Evolutionary conservation across 805 yeast species (phyloP).

Genomic region (Candida ascalaphidarum): DNA sequence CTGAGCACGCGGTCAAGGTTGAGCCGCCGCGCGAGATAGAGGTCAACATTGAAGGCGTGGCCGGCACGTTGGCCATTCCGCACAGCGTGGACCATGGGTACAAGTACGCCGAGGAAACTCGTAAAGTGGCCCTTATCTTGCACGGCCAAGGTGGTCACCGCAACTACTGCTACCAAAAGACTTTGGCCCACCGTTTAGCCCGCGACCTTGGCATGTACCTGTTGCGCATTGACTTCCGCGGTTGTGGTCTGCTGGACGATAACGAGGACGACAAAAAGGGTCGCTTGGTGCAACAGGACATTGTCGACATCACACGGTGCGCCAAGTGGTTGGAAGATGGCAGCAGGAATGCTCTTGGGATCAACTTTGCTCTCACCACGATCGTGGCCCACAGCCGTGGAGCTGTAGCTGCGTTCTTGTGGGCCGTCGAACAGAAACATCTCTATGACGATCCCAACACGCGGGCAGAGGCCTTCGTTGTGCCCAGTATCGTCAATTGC

Average conservation of each 20-base stretch:
- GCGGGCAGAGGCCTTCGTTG: conserved; percentile 31
- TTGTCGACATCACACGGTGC: conserved; percentile 50
- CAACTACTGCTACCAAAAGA: conserved; percentile 64
- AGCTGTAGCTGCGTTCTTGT: conserved; percentile 61
- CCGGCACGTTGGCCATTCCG: conserved; percentile 32
- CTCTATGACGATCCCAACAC: conserved; percentile 17
- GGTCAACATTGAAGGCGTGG: conserved; percentile 26
- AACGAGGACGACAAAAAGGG: conserved; percentile 33
- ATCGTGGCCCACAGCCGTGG: conserved; percentile 81
- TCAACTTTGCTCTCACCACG: conserved; percentile 40
- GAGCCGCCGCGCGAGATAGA: conserved; percentile 24
- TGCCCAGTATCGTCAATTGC: conserved; percentile 64
- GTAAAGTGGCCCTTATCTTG: conserved; percentile 49
- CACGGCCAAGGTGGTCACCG: conserved; percentile 88
- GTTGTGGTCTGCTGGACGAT: conserved; percentile 71
- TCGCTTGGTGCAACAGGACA: conserved; percentile 54
- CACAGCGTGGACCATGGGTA: conserved; percentile 17
- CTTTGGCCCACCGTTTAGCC: conserved; percentile 54
- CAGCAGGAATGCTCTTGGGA: conserved; percentile 26
- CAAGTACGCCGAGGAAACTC: conserved; percentile 31
- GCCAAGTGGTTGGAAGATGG: conserved; percentile 22
- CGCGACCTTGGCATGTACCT: conserved; percentile 51
- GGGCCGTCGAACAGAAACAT: conserved; percentile 45
- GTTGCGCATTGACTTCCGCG: conserved; percentile 77
- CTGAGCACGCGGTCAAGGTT: too few species aligned